Conservation (phyloP, 2,329 filamentous ascomycete genomes). For the Tympanopsis confertula region DNA sequence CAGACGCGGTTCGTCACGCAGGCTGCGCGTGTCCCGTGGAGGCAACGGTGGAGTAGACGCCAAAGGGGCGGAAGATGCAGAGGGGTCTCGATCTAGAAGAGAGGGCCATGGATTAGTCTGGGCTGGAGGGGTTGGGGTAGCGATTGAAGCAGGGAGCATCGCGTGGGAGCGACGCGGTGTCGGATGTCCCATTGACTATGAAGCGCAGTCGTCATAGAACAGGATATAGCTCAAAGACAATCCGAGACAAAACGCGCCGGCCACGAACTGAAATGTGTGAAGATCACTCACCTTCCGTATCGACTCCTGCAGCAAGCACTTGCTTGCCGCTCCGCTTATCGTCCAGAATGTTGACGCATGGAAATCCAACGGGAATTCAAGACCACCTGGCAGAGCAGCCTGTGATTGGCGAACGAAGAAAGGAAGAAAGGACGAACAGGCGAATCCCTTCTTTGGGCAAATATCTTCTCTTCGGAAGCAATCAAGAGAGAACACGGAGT, state of each 20-base stretch:
- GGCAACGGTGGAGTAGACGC: not conserved
- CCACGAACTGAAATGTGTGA: no score
- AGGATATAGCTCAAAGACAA: no score
- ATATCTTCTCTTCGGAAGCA: no score
- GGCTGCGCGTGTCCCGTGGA: not conserved
- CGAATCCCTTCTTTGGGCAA: no score
- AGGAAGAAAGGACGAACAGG: no score
- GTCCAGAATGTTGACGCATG: conserved; percentile 1
- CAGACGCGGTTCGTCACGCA: not conserved
- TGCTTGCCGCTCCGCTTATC: conserved; percentile 1
- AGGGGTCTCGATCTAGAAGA: not conserved
- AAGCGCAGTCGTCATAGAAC: no score
- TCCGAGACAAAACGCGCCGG: no score
- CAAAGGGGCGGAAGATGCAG: not conserved
- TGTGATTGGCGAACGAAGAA: not conserved
- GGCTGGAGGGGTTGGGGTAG: no score
- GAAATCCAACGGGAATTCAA: not conserved
- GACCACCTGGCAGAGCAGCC: not conserved
- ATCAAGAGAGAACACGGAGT: no score
- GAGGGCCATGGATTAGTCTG: not conserved
- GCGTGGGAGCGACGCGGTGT: no score
- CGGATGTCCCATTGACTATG: no score
- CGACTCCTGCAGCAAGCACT: conserved; percentile 1
- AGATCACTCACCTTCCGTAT: not conserved
- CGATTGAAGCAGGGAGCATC: no score